Conservation (phyloP, 164 flowering plant genomes). For the Vitis amurensis region DNA sequence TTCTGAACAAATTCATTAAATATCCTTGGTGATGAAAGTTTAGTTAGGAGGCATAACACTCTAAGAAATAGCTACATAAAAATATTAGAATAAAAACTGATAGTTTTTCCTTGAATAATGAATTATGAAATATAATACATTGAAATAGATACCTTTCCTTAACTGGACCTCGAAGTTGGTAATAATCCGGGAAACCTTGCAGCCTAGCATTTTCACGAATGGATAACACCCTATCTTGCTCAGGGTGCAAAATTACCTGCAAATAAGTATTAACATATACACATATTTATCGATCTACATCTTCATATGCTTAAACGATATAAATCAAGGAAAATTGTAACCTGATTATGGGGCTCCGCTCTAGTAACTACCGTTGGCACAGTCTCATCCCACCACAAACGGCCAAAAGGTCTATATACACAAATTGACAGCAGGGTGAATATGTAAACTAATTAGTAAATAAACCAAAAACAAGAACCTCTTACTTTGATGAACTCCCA, state of each 20-base stretch:
- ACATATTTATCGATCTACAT: not conserved
- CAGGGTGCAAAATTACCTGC: constrained; percentile 66
- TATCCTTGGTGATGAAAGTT: too few species aligned
- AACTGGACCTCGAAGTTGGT: constrained; percentile 56
- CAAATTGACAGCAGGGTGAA: not conserved
- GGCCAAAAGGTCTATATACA: constrained; percentile 70
- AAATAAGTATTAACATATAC: not conserved
- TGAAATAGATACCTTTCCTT: constrained; percentile 43
- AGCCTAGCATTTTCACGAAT: constrained; percentile 84
- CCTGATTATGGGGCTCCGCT: constrained; percentile 95
- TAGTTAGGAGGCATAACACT: too few species aligned
- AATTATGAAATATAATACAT: too few species aligned
- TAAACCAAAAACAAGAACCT: not conserved
- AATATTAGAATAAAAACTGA: too few species aligned
- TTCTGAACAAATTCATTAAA: too few species aligned
- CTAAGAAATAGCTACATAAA: too few species aligned
- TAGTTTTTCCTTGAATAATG: too few species aligned
- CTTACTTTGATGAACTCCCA: constrained; percentile 77
- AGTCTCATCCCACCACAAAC: constrained; percentile 88
- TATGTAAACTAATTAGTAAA: not conserved
- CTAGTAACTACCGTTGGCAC: constrained; percentile 86
- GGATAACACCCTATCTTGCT: constrained; percentile 77
- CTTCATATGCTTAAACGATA: not conserved
- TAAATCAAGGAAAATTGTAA: constrained; percentile 5
- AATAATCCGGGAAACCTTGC: constrained; percentile 82